Base-by-base conservation (phyloP, 192 early-diverging fungal genomes). In the Rhizophagus prolifer region DNA sequence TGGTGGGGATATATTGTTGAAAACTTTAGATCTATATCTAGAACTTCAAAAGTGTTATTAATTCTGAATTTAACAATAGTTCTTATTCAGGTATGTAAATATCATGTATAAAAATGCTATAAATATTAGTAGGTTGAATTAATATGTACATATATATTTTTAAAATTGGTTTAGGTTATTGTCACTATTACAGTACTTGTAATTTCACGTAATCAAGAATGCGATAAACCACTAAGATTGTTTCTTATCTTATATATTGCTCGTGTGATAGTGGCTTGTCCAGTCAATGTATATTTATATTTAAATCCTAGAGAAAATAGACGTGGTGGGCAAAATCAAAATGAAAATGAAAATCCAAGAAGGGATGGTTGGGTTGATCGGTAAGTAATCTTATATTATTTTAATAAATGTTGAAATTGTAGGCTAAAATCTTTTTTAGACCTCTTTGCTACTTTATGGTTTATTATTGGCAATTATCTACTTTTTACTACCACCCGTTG, bases 391-490 rank as follows among this genome's bases (percentile, higher is more conserved):
- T 6, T 26, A 70, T 70, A 54, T 38, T 38, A 38, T 58, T 76
- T 72, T 14, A 21, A 7, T 21, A 5, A 54, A 54, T 21, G 16
- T 46, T 10, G 54, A 72, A 47, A 31, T 28, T 63, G 13, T 85
- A 90, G 91, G 31, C 60, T 89, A 34, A 91, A 90, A 81, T 86
- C 85, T 9, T 70, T 88, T 58, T 81, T 92, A 12, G 87, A 90
- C 68, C 47, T 90, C n/a, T 81, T 88, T 77, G 83, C 86, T 25
- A 84, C 88, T n/a, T 80, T 90, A 19, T 84, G 90, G 85, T 93
- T 92, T 73, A 79, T 93, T 60, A 75, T 87, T 64, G 92, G 90
- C 76, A 94, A 94, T 78, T 90, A 90, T 78, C 88, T 89, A 72
- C 73, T 92, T 41, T 93, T 94, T 78, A 81, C 81, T 28, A 82